Conservation (phyloP, 768 basidiomycete species). For the Psilocybe sp. region DNA sequence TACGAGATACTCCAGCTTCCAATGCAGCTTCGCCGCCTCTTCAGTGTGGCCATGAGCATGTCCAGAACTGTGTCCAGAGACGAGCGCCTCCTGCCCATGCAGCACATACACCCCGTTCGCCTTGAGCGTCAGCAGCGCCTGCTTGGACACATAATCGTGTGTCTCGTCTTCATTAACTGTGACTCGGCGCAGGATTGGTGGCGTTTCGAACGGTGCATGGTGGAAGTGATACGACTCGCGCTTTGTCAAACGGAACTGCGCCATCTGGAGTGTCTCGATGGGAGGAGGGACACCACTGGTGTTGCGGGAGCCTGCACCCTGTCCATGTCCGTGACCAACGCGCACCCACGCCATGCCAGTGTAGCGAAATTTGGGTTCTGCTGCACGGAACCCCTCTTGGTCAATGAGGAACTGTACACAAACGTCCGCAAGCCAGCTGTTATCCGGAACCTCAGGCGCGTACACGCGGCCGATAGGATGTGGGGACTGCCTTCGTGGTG, state of each 20-base stretch:
- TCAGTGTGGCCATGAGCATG: slow-evolving; percentile 12
- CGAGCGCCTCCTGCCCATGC: slow-evolving; percentile 56
- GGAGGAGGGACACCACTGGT: slow-evolving; percentile 25
- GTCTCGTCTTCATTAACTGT: slow-evolving; percentile 65
- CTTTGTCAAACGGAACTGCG: slow-evolving; percentile 61
- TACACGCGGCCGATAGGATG: neutral
- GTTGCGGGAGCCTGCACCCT: no score
- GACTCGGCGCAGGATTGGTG: slow-evolving; percentile 69
- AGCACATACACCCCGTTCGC: slow-evolving; percentile 75
- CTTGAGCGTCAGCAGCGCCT: slow-evolving; percentile 69
- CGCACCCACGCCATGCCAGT: slow-evolving; percentile 35
- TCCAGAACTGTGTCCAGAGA: slow-evolving; percentile 16
- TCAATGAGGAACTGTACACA: slow-evolving; percentile 70
- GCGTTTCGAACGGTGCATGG: slow-evolving; percentile 61
- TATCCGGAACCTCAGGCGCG: neutral
- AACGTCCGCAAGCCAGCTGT: slow-evolving; percentile 52
- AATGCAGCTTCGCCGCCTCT: slow-evolving; percentile 45
- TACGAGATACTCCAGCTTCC: slow-evolving; percentile 82
- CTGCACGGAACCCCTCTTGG: slow-evolving; percentile 77
- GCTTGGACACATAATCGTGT: slow-evolving; percentile 73
- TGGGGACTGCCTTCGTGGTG: neutral
- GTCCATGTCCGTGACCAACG: no score
- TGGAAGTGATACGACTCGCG: slow-evolving; percentile 68
- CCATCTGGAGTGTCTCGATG: slow-evolving; percentile 37
- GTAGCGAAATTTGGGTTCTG: slow-evolving; percentile 57